phyloP scores from a whole-genome alignment of 768 basidiomycete species.

The Jaapia argillacea region DNA sequence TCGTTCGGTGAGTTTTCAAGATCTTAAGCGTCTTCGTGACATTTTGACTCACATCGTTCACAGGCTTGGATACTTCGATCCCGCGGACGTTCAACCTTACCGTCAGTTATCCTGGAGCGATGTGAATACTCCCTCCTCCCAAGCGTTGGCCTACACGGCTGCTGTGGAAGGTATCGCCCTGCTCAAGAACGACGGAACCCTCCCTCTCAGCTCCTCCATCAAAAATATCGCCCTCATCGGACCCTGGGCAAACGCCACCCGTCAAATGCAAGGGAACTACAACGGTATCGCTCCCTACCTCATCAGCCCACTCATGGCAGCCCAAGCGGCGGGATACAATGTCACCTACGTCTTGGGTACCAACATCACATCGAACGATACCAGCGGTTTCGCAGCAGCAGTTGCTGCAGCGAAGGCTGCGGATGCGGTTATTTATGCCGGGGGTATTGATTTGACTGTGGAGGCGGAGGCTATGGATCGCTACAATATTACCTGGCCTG shows the following conservation, averaged over 20 bases:
- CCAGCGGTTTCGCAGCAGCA: conserved; percentile 39
- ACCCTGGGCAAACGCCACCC: conserved; percentile 47
- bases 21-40: neutral
- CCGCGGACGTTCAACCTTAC: conserved; percentile 37
- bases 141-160: conserved; percentile 37
- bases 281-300: conserved; percentile 44
- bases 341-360: conserved; percentile 36
- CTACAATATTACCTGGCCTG: conserved; percentile 41
- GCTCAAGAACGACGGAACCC: conserved; percentile 51
- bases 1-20: conserved; percentile 31
- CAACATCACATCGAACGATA: conserved; percentile 25
- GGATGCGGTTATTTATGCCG: conserved; percentile 41
- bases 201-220: conserved; percentile 37
- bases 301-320: conserved; percentile 40
- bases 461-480: conserved; percentile 41
- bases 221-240: conserved; percentile 50
- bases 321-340: conserved; percentile 34
- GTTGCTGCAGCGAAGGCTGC: conserved; percentile 36
- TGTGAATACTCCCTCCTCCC: conserved; percentile 36
- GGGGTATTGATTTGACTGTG: conserved; percentile 40
- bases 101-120: conserved; percentile 37
- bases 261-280: conserved; percentile 50
- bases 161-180: conserved; percentile 47
- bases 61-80: conserved; percentile 51
- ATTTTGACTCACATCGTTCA: neutral